phyloP scores from a whole-genome alignment of 805 yeast species.

The Pichia gijzeniarum region DNA sequence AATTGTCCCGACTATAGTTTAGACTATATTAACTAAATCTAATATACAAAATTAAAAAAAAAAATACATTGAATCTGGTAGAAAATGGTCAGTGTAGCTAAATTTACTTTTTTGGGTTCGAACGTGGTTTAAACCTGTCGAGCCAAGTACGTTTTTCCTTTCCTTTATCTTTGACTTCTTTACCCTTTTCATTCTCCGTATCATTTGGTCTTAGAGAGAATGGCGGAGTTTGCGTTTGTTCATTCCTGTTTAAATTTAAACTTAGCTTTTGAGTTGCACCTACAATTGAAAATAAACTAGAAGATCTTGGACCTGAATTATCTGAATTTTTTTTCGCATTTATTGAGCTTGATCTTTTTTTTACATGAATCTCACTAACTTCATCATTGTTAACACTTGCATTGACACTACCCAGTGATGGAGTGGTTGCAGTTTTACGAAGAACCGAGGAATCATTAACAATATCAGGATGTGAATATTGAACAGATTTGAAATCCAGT shows the following conservation, averaged over 20 bases:
- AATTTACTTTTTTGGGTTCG: constrained; percentile 16
- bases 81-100: background rate
- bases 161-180: constrained; percentile 1
- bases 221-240: background rate
- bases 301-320: background rate
- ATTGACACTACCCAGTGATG: background rate
- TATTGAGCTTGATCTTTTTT: constrained; percentile 2
- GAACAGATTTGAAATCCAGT: background rate
- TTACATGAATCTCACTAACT: background rate
- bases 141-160: constrained; percentile 36
- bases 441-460: constrained; percentile 2
- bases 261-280: background rate
- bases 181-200: background rate
- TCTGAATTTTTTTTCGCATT: background rate
- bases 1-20: too few relatives aligned
- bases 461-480: constrained; percentile 4
- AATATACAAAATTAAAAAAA: constrained; percentile 1
- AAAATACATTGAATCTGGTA: background rate
- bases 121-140: constrained; percentile 34
- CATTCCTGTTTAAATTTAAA: background rate
- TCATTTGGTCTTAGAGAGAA: background rate
- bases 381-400: constrained; percentile 12
- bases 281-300: constrained; percentile 2
- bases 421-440: constrained; percentile 8
- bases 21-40: background rate